A percentile compares a stretch with the other conserved stretches of the same genome.
Evolutionary conservation across 768 basidiomycete species (phyloP).

Genomic region (Paxillus involutus): DNA sequence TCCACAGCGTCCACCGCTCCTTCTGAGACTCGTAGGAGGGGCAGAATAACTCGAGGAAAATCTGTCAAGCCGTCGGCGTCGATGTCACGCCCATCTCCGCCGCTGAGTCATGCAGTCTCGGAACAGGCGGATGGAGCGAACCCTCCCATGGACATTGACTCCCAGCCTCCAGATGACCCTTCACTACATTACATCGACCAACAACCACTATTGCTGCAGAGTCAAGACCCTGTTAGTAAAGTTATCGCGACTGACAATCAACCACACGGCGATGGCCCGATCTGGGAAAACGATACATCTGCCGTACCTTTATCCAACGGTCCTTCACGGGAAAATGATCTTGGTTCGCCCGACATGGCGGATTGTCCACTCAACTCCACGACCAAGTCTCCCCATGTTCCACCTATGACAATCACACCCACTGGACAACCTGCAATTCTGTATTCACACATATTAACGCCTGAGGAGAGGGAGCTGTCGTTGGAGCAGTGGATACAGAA

Average conservation of each 20-base stretch:
- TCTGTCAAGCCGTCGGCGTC: conserved; percentile 18
- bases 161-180: background rate
- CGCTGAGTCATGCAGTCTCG: conserved; percentile 5
- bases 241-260: background rate
- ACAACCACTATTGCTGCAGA: background rate
- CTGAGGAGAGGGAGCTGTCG: conserved; percentile 70
- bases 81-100: conserved; percentile 11
- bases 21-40: conserved; percentile 26
- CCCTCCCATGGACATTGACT: background rate
- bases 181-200: background rate
- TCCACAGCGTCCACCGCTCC: conserved; percentile 19
- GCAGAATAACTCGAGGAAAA: conserved; percentile 19
- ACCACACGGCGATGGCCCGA: background rate
- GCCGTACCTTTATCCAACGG: background rate
- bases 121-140: background rate
- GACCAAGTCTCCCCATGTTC: conserved; percentile 1
- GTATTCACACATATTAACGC: conserved; percentile 20
- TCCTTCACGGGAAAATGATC: background rate
- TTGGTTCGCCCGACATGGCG: background rate
- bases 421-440: conserved; percentile 10
- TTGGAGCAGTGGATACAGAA: conserved; percentile 82
- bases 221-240: background rate
- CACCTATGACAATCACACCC: conserved; percentile 14
- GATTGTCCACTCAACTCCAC: background rate
- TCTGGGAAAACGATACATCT: background rate